These are phyloP conservation scores for Ophioceras dolichostomum DNA, from an alignment of 2,329 filamentous ascomycete genomes.

Conservation along the genomic window DNA sequence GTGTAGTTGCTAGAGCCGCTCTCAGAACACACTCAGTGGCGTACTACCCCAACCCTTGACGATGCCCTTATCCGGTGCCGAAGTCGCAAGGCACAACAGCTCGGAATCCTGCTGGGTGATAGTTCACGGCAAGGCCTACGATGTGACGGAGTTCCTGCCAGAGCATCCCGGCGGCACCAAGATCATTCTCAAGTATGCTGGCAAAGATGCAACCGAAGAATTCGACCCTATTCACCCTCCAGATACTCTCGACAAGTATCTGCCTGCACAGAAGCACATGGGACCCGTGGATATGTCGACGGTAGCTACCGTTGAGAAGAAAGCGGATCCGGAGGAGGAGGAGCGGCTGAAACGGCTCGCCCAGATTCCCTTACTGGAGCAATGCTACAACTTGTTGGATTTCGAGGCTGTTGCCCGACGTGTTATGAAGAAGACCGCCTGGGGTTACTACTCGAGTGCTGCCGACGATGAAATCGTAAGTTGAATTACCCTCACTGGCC, in stretches of 20 bases:
- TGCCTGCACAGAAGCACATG: constrained; percentile 74
- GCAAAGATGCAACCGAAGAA: constrained; percentile 86
- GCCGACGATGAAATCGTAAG: constrained; percentile 78
- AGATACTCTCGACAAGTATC: constrained; percentile 77
- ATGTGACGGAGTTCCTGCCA: constrained; percentile 27
- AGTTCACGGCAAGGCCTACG: constrained; percentile 14
- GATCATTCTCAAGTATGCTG: constrained; percentile 94
- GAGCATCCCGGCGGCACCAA: constrained; percentile 84
- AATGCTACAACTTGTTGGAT: constrained; percentile 90
- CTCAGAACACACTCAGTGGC: too few species aligned
- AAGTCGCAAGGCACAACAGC: constrained; percentile 20
- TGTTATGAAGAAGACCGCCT: constrained; percentile 92
- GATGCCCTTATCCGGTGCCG: constrained; percentile 15
- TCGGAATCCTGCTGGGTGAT: constrained; percentile 24
- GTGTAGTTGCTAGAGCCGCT: too few species aligned
- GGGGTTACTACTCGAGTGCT: constrained; percentile 95
- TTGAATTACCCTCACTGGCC: too few species aligned
- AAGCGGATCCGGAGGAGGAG: constrained; percentile 45
- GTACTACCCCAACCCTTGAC: too few species aligned
- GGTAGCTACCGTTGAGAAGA: constrained; percentile 54
- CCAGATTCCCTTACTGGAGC: constrained; percentile 66
- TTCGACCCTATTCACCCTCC: constrained; percentile 83
- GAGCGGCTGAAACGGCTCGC: constrained; percentile 63
- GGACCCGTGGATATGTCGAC: constrained; percentile 83
- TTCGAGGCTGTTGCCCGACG: constrained; percentile 86